Evolutionary conservation across 805 yeast species (phyloP), one percentile per base, ranked within the genome.

Genomic region (Candida endomychidarum): DNA sequence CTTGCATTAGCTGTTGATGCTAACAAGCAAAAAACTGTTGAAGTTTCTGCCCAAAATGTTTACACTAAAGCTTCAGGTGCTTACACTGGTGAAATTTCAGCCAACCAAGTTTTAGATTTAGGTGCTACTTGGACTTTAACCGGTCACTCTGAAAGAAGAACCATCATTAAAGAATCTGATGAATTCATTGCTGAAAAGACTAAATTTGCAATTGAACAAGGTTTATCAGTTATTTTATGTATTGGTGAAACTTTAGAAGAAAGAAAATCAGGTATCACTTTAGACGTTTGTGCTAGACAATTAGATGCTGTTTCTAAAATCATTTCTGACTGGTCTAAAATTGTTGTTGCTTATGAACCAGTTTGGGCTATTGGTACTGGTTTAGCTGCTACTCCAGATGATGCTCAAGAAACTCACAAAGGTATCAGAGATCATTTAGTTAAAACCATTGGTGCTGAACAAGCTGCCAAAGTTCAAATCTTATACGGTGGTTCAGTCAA

Each of bases 291-390:
- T 69, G 78, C 84, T 65, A 81, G 86, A 75, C 98, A 93, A 78
- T 77, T 91, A 61, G 76, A 80, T 53, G 96, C 98, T 48, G 97
- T 85, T 47, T 71, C 85, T 59, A 84, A 80, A 63, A 74, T 83
- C 47, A 82, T 88, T 49, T 61, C 67, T 45, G 97, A 90, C 81
- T 91, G 98, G 98, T 58, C 84, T 50, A 77, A 86, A 68, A 76
- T 93, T 53, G 98, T 93, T 52, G 73, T 93, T 67, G 99, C 99
- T 60, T 93, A 93, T 75, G 99, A 93, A 77, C 99, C 99, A 58
- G 96, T 93, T 54, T 93, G 99, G 99, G 99, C 99, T 58, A 93
- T 93, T 58, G 99, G 99, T 68, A 90, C 98, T 56, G 99, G 99
- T 63, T 81, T 93, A 63, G 96, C 98, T 58, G 98, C 99, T 48